Evolutionary conservation across 2,329 filamentous ascomycete genomes (phyloP).

Genomic region (Cylindrodendrum hubeiense): DNA sequence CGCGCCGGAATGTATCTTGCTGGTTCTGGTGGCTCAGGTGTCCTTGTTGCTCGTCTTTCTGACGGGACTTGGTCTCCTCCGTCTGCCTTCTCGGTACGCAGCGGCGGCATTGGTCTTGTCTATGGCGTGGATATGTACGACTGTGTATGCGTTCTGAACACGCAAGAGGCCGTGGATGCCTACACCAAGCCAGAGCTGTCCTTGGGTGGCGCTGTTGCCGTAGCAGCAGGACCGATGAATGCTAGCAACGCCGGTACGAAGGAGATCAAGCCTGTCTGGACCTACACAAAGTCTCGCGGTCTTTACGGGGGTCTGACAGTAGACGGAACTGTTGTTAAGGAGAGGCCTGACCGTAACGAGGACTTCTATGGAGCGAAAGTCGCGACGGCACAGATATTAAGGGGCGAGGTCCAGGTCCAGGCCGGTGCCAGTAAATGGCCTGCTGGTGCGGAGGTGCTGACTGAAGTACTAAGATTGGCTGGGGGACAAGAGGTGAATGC

Average conservation of each 20-base stretch:
- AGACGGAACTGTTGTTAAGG: constrained; percentile 81
- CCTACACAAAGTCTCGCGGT: constrained; percentile 64
- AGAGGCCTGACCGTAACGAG: constrained; percentile 78
- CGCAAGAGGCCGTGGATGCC: constrained; percentile 72
- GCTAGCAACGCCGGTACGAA: constrained; percentile 66
- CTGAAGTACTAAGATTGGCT: too few species aligned
- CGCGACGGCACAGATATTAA: constrained; percentile 17
- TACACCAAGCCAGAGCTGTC: constrained; percentile 76
- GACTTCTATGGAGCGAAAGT: constrained; percentile 70
- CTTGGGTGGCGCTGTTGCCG: constrained; percentile 75
- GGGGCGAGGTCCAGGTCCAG: constrained; percentile 6
- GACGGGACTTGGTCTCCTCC: constrained; percentile 76
- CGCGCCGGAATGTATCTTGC: constrained; percentile 68
- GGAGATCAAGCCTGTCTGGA: constrained; percentile 73
- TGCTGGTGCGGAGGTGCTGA: too few species aligned
- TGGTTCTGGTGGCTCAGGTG: constrained; percentile 67
- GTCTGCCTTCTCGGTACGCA: constrained; percentile 78
- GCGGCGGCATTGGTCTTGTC: constrained; percentile 76
- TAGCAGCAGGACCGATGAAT: constrained; percentile 65
- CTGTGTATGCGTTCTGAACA: constrained; percentile 80
- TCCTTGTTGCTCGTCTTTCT: constrained; percentile 63
- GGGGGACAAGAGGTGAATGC: too few species aligned
- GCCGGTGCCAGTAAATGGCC: too few species aligned
- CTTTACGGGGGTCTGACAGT: constrained; percentile 76
- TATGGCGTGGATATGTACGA: constrained; percentile 82